Conservation (phyloP, 2,329 filamentous ascomycete species). For the Aspergillus flavus region DNA sequence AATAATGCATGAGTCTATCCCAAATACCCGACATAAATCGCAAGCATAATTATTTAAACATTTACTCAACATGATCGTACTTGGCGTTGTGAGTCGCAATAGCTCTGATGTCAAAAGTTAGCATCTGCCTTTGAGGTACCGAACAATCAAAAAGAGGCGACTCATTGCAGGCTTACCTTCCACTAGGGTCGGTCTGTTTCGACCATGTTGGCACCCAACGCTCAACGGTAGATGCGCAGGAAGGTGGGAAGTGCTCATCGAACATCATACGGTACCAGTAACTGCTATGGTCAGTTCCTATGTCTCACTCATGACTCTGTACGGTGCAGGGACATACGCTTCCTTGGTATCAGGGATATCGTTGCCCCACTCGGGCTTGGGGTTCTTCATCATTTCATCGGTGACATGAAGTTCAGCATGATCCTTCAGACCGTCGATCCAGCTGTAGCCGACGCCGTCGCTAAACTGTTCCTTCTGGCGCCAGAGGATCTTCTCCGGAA, state of each 20-base stretch:
- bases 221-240: slow-evolving; percentile 90
- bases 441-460: slow-evolving; percentile 97
- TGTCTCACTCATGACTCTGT: neutral
- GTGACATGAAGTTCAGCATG: slow-evolving; percentile 85
- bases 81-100: slow-evolving; percentile 76
- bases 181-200: slow-evolving; percentile 92
- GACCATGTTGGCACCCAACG: slow-evolving; percentile 98
- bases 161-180: slow-evolving; percentile 62
- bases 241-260: slow-evolving; percentile 94
- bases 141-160: neutral
- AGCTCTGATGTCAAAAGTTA: slow-evolving; percentile 55
- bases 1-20: slow-evolving; percentile 34
- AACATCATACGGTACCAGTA: slow-evolving; percentile 99
- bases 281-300: slow-evolving; percentile 43
- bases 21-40: slow-evolving; percentile 21
- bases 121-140: neutral
- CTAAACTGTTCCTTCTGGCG: slow-evolving; percentile 99
- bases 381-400: slow-evolving; percentile 98
- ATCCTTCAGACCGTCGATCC: slow-evolving; percentile 98
- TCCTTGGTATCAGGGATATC: slow-evolving; percentile 97
- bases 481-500: slow-evolving; percentile 96
- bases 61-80: slow-evolving; percentile 59
- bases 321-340: slow-evolving; percentile 61
- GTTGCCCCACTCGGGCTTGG: slow-evolving; percentile 90
- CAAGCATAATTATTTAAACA: slow-evolving; percentile 15